A percentile compares a stretch with the other conserved stretches of the same genome.
These are phyloP conservation scores for Rhizopus stolonifer DNA, from an alignment of 371 early-diverging fungal species.

Conservation along the genomic window DNA sequence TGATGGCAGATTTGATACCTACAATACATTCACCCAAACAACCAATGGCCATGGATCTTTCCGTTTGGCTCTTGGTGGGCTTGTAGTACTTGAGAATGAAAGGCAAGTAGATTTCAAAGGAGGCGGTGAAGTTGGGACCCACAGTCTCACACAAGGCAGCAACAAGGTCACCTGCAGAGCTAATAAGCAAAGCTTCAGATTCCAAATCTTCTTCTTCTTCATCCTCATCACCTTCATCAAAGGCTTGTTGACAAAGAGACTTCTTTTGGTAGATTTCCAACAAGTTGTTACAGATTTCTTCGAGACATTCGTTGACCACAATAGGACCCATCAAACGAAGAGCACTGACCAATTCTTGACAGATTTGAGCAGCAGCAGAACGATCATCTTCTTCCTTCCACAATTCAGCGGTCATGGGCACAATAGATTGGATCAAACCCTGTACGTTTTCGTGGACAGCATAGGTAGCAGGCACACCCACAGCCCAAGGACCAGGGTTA, in stretches of 20 bases:
- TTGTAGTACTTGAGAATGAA: slow-evolving; percentile 76
- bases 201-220: slow-evolving; percentile 84
- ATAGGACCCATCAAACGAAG: slow-evolving; percentile 82
- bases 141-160: slow-evolving; percentile 73
- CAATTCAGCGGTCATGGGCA: slow-evolving; percentile 68
- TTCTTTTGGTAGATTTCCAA: slow-evolving; percentile 75
- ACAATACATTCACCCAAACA: slow-evolving; percentile 77
- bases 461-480: slow-evolving; percentile 64
- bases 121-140: slow-evolving; percentile 68
- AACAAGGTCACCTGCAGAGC: slow-evolving; percentile 79
- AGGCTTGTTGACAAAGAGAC: slow-evolving; percentile 75
- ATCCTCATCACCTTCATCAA: slow-evolving; percentile 59
- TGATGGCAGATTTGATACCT: slow-evolving; percentile 66
- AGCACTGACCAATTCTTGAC: slow-evolving; percentile 68
- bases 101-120: slow-evolving; percentile 72
- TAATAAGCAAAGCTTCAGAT: slow-evolving; percentile 75
- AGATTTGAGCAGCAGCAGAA: slow-evolving; percentile 74
- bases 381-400: slow-evolving; percentile 83
- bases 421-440: slow-evolving; percentile 57
- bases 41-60: slow-evolving; percentile 87
- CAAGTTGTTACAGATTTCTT: slow-evolving; percentile 53
- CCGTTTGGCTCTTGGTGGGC: slow-evolving; percentile 59
- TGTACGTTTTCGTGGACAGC: slow-evolving; percentile 74
- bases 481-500: slow-evolving; percentile 59
- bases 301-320: slow-evolving; percentile 60